These are phyloP conservation scores for Choanephora cucurbitarum DNA, from an alignment of 371 early-diverging fungal species.

Conservation along the genomic window DNA sequence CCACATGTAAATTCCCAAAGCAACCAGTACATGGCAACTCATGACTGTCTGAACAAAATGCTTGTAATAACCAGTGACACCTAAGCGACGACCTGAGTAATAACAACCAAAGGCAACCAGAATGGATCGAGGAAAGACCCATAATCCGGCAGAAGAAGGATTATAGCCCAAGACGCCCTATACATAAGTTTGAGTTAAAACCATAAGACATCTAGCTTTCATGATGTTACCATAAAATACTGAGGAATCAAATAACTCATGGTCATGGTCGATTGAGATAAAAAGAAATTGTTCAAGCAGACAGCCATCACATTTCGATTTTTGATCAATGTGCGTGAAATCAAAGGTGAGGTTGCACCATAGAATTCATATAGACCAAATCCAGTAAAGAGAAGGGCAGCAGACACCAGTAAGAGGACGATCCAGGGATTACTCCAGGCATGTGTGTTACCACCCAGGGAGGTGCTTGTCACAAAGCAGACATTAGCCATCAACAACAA, in stretches of 20 bases:
- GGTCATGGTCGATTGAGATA: conserved; percentile 34
- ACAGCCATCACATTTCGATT: conserved; percentile 35
- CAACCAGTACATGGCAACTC: conserved; percentile 13
- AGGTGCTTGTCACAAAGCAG: conserved; percentile 54
- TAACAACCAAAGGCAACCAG: conserved; percentile 41
- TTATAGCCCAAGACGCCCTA: conserved; percentile 45
- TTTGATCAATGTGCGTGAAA: conserved; percentile 44
- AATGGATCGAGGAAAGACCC: conserved; percentile 36
- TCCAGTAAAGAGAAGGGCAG: conserved; percentile 38
- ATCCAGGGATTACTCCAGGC: conserved; percentile 62
- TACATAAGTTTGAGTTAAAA: no score
- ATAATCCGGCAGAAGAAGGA: conserved; percentile 42
- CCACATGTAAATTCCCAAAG: conserved; percentile 16
- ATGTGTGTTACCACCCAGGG: conserved; percentile 64
- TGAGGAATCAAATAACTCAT: conserved; percentile 36
- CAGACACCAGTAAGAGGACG: conserved; percentile 48
- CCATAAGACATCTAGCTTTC: no score
- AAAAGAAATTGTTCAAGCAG: conserved; percentile 39
- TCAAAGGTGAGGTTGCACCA: conserved; percentile 62
- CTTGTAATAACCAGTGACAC: conserved; percentile 37
- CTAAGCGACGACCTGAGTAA: conserved; percentile 27
- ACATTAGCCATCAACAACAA: conserved; percentile 53
- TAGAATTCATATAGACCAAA: conserved; percentile 62
- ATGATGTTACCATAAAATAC: conserved; percentile 38
- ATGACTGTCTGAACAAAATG: conserved; percentile 21